These are phyloP conservation scores for Mycosarcoma maydis DNA, from an alignment of 1,284 basidiomycete species.

Conservation along the genomic window DNA sequence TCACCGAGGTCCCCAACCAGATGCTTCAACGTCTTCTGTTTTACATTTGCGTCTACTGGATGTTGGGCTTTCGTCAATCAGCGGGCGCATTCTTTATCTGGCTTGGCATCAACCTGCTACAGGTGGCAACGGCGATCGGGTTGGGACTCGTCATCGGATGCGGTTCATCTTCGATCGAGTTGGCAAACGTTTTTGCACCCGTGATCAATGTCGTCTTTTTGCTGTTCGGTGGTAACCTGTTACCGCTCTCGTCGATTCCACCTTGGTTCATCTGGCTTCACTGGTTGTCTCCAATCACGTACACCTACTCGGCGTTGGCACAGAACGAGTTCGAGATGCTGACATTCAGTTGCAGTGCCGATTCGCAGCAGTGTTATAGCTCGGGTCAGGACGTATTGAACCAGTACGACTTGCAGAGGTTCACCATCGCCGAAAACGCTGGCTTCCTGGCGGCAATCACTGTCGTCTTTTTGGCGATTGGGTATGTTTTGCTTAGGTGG, in stretches of 20 bases:
- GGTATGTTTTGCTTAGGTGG: conserved; percentile 38
- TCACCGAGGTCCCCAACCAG: conserved; percentile 52
- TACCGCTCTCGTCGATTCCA: conserved; percentile 44
- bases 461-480: conserved; percentile 29
- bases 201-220: conserved; percentile 56
- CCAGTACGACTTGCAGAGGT: conserved; percentile 46
- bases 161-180: conserved; percentile 33
- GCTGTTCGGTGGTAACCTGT: conserved; percentile 51
- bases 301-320: conserved; percentile 45
- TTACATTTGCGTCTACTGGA: conserved; percentile 42
- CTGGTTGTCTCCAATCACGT: conserved; percentile 56
- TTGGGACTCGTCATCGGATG: conserved; percentile 47
- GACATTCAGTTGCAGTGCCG: conserved; percentile 31
- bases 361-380: conserved; percentile 42
- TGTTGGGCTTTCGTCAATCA: conserved; percentile 41
- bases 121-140: conserved; percentile 26
- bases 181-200: conserved; percentile 54
- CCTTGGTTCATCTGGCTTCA: conserved; percentile 54
- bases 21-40: conserved; percentile 33
- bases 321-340: conserved; percentile 47
- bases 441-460: conserved; percentile 51
- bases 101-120: conserved; percentile 46
- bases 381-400: conserved; percentile 47
- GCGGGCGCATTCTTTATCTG: conserved; percentile 48
- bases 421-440: conserved; percentile 50